Evolutionary conservation across 2,329 filamentous ascomycete species (phyloP).

Genomic region (Talaromyces piceae): DNA sequence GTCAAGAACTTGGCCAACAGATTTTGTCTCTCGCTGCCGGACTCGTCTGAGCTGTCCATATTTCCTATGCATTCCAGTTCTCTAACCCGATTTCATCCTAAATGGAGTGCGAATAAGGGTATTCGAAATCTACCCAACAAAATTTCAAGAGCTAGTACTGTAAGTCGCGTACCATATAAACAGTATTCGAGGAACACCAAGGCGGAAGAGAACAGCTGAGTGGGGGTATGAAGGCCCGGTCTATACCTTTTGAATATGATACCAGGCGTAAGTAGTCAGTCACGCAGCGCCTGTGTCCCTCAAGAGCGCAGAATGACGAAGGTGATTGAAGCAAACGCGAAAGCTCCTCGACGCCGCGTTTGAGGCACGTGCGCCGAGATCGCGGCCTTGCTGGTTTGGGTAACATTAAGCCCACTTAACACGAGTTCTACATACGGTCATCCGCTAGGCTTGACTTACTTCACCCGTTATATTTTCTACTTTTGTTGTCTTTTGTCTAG

Average conservation of each 20-base stretch:
- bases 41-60: constrained; percentile 16
- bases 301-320: too few relatives aligned
- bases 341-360: not conserved
- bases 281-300: too few relatives aligned
- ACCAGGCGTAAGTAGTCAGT: too few relatives aligned
- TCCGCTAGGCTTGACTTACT: too few relatives aligned
- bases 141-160: not conserved
- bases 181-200: too few relatives aligned
- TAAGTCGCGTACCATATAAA: too few relatives aligned
- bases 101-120: not conserved
- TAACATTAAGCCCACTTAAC: not conserved
- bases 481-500: not conserved
- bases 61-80: not conserved
- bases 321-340: too few relatives aligned
- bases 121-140: not conserved
- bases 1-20: constrained; percentile 22
- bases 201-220: too few relatives aligned
- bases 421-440: too few relatives aligned
- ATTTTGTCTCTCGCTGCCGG: constrained; percentile 16
- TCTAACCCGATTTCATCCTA: not conserved
- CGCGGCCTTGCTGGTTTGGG: not conserved
- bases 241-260: too few relatives aligned
- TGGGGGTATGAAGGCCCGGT: too few relatives aligned
- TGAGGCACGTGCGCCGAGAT: not conserved
- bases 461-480: too few relatives aligned